Conservation (phyloP, 1,284 basidiomycete species). For the Cryptococcus wingfieldii region DNA sequence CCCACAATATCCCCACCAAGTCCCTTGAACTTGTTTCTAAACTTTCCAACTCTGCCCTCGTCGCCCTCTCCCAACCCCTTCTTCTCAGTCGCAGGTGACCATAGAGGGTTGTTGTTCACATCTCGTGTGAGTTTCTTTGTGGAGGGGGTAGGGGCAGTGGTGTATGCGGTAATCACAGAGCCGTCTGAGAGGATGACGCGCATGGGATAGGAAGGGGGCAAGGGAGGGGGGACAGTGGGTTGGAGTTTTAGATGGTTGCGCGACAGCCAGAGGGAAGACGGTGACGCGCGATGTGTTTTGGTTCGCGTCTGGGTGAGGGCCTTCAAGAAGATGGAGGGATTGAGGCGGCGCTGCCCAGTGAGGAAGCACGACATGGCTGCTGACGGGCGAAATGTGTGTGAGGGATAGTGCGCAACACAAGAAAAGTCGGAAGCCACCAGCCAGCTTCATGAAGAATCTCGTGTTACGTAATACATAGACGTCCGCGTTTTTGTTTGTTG, state of each 20-base stretch:
- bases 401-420: no score
- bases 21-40: slow-evolving; percentile 67
- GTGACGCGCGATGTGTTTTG: slow-evolving; percentile 18
- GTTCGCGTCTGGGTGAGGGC: slow-evolving; percentile 2
- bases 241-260: slow-evolving; percentile 43
- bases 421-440: no score
- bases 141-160: slow-evolving; percentile 71
- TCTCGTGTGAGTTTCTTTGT: slow-evolving; percentile 69
- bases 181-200: slow-evolving; percentile 77
- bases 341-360: not conserved
- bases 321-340: not conserved
- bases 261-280: slow-evolving; percentile 36
- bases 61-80: slow-evolving; percentile 60
- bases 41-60: slow-evolving; percentile 71
- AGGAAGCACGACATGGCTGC: not conserved
- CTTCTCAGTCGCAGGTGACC: slow-evolving; percentile 54
- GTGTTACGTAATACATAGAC: no score
- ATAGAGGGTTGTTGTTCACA: slow-evolving; percentile 76
- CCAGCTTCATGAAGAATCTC: no score
- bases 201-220: slow-evolving; percentile 78
- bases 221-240: slow-evolving; percentile 66
- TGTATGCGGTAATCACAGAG: slow-evolving; percentile 78
- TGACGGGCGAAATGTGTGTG: not conserved
- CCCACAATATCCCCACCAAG: slow-evolving; percentile 6
- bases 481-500: no score